Percentiles rank a stretch among this genome's conserved stretches.
phyloP scores from a whole-genome alignment of 257 asterid genomes.

The Gardenia jasminoides region DNA sequence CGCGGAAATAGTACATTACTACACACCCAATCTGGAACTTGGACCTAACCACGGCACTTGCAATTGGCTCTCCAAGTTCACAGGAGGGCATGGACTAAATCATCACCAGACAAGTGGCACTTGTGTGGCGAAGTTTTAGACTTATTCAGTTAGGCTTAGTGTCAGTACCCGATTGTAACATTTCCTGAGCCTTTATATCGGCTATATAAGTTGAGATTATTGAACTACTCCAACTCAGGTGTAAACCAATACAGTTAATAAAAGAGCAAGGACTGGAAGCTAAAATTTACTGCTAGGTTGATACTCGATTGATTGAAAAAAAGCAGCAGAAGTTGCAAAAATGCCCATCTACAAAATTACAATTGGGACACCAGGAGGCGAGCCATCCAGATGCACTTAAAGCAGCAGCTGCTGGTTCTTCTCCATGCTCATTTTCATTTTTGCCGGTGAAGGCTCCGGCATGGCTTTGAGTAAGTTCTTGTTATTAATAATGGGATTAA shows the following conservation, averaged over 20 bases:
- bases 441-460: conserved; percentile 41
- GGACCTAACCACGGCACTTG: neutral
- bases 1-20: neutral
- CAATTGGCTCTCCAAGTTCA: neutral
- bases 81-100: neutral
- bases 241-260: neutral
- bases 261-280: neutral
- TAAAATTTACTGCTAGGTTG: neutral
- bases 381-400: conserved; percentile 32
- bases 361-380: conserved; percentile 31
- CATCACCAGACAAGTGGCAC: conserved; percentile 16
- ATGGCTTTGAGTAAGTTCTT: conserved; percentile 35
- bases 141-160: neutral
- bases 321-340: neutral
- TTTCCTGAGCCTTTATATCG: neutral
- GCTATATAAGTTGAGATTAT: neutral
- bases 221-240: neutral
- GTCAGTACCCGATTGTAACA: neutral
- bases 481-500: neutral
- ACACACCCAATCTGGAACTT: neutral
- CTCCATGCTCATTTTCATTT: conserved; percentile 38
- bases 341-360: conserved; percentile 33
- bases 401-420: conserved; percentile 39
- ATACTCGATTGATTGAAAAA: no score
- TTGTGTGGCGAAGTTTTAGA: neutral